phyloP scores from a whole-genome alignment of 2,329 filamentous ascomycete species.

The Alternaria sp. region DNA sequence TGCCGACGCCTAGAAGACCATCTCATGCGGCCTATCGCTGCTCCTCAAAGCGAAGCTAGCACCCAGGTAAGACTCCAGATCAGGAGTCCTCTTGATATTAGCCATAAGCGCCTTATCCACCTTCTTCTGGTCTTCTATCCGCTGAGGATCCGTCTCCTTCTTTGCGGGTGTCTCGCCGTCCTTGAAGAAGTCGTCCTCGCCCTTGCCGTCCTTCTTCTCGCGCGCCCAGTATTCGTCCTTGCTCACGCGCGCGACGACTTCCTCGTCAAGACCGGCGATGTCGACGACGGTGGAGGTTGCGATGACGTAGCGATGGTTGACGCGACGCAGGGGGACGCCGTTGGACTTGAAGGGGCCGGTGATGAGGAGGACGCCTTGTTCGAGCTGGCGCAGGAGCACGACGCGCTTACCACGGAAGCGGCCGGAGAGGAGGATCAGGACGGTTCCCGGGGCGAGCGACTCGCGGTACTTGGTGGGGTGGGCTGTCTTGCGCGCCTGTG shows the following conservation, averaged over 20 bases:
- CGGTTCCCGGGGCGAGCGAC: conserved; percentile 88
- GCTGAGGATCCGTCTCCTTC: conserved; percentile 90
- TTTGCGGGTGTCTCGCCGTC: conserved; percentile 88
- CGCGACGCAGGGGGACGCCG: conserved; percentile 91
- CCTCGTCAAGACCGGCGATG: conserved; percentile 77
- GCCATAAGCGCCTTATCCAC: conserved; percentile 93
- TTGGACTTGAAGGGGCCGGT: conserved; percentile 99
- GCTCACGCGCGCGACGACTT: conserved; percentile 77
- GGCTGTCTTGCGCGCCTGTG: conserved; percentile 89
- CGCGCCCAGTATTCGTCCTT: conserved; percentile 89
- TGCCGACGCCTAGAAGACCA: conserved; percentile 75
- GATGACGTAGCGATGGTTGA: conserved; percentile 93
- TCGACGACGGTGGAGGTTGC: conserved; percentile 85
- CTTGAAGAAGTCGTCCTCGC: conserved; percentile 98
- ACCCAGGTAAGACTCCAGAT: conserved; percentile 89
- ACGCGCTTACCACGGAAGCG: conserved; percentile 99
- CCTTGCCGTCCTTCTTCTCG: conserved; percentile 91
- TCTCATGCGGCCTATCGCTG: conserved; percentile 99
- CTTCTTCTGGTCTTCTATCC: conserved; percentile 96
- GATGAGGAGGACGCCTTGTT: conserved; percentile 95
- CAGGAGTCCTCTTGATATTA: conserved; percentile 95
- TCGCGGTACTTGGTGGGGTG: conserved; percentile 86
- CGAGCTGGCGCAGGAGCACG: conserved; percentile 93
- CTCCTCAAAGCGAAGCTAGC: conserved; percentile 97
- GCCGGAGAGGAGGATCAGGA: conserved; percentile 98